Percentiles rank a stretch among this genome's conserved stretches.
Conservation (phyloP, 1,284 basidiomycete species). For the Trichosporon asahii region DNA sequence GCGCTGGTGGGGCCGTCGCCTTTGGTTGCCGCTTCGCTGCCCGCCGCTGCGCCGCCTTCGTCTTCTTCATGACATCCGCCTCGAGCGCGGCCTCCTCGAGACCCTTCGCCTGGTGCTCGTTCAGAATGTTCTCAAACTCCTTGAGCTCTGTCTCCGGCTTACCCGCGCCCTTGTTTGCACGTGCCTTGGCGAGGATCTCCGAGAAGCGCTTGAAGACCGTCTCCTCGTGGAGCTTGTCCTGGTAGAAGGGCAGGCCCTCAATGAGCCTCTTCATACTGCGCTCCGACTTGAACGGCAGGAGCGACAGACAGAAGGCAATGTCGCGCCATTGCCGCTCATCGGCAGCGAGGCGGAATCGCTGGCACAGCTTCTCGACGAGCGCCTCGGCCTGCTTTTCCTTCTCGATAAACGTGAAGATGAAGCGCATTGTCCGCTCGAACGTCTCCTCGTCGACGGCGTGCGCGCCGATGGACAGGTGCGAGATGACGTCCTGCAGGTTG, state of each 20-base stretch:
- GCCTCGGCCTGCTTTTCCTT: constrained; percentile 97
- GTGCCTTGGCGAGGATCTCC: constrained; percentile 82
- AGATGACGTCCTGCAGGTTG: constrained; percentile 94
- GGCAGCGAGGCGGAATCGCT: constrained; percentile 82
- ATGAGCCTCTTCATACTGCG: constrained; percentile 93
- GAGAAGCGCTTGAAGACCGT: constrained; percentile 77
- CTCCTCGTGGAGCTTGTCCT: constrained; percentile 90
- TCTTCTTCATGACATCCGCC: constrained; percentile 74
- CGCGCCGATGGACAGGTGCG: constrained; percentile 86
- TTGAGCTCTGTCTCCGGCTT: constrained; percentile 84
- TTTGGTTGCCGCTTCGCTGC: constrained; percentile 37
- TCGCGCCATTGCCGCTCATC: constrained; percentile 95
- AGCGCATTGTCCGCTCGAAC: constrained; percentile 89
- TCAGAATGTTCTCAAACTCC: constrained; percentile 85
- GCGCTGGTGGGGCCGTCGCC: constrained; percentile 10
- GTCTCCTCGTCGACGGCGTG: constrained; percentile 89
- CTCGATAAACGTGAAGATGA: constrained; percentile 95
- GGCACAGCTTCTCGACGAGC: constrained; percentile 91
- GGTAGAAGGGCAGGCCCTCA: constrained; percentile 84
- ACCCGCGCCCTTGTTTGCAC: constrained; percentile 78
- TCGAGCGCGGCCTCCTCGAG: constrained; percentile 86
- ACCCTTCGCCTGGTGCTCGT: constrained; percentile 77
- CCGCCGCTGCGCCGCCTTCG: constrained; percentile 70
- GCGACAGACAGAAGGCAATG: constrained; percentile 89
- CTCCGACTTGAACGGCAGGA: constrained; percentile 95